Base-by-base conservation (phyloP, 2,329 filamentous ascomycete genomes). In the Beauveria asiatica region DNA sequence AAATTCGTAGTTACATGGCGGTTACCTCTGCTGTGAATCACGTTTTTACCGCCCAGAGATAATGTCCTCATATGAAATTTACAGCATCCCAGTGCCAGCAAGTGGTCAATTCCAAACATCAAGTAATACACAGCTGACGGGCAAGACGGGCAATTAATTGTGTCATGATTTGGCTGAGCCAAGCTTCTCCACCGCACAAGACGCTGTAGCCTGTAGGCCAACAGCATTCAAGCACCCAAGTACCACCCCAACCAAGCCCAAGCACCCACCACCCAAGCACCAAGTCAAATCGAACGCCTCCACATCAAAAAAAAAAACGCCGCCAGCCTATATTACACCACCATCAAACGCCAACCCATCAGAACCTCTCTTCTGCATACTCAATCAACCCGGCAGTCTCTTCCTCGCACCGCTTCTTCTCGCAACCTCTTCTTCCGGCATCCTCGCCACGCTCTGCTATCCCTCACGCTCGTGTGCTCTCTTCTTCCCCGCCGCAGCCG, bases 271-370 rank as follows among this genome's bases (percentile, higher is more conserved):
- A 33, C 30, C 30, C 33, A 13, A 33, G 30, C 33, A 16, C 6
- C 33, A 37, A 37, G 45, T 42, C 45, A 33, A 60, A 25, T 54
- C 51, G 58, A 39, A 54, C 51, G 58, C 58, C 58, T 60, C 58
- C 58, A 60, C 58, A 49, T 49, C 58, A 48, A 54, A 60, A 56
- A 56, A 60, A 59, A 56, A 56, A 60, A 59, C 56, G 56, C 50
- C 27, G 33, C 23, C 50, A 51, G 21, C 49, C 48, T 41, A 48
- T 33, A 25, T 50, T 45, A 21, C 49, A 59, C 17, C 57, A 57
- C 55, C 33, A 16, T n/a, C 30, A 57, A 49, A 33, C 55, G 46
- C 55, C 55, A 27, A 37, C 55, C 27, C 55, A 9, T 50, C 45
- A 19, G 30, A 50, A 57, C 46, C 25, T 50, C 33, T 16, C 33